Base-by-base conservation (phyloP, 2,329 filamentous ascomycete species). In the Cercospora sp. region DNA sequence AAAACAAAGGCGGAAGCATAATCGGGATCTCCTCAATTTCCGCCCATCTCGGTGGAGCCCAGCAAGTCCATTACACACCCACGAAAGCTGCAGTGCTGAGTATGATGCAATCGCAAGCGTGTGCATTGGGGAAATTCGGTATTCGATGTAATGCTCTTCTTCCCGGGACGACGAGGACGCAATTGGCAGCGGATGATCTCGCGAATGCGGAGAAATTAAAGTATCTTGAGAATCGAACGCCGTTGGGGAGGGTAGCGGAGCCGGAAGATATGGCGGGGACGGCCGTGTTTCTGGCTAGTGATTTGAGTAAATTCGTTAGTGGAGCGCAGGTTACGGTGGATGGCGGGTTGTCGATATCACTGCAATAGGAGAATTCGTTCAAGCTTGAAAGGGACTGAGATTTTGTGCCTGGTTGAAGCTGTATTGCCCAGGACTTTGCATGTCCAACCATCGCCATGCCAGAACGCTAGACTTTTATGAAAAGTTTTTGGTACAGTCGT, bases 141-240 rank as follows among this genome's bases (percentile, higher is more conserved):
- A 93, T 97, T 62, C 81, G 93, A 61, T 96, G 92, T 77, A 96
- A 96, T 79, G 91, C 93, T 1, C 80, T 96, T 63, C 80, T 96
- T 12, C 93, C 93, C 0, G 92, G 93, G 0, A 96, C 92, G 0
- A 91, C 95, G 66, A 85, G 88, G 74, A 96, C 93, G 30, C 91
- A 93, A 82, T 80, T 96, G 65, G 96, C 94, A 76, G 92, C 94
- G 75, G 88, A 88, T 76, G 93, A 96, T 81, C 80, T 96, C 74
- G 85, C 83, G 16, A 87, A 94, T 75, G 86, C 89, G 3, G 82
- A 78, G 70, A 96, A 95, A 86, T 83, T 88, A 74, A 79, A 74
- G 72, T 93, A 94, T 79, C 93, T 93, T 89, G 91, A 94, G 80
- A 87, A 87, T 3, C 82, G 92, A 69, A 94, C 95, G 71, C 92